Evolutionary conservation across 768 basidiomycete genomes (phyloP), one percentile per base, ranked within the genome.

Genomic region (Leccinum boreale): DNA sequence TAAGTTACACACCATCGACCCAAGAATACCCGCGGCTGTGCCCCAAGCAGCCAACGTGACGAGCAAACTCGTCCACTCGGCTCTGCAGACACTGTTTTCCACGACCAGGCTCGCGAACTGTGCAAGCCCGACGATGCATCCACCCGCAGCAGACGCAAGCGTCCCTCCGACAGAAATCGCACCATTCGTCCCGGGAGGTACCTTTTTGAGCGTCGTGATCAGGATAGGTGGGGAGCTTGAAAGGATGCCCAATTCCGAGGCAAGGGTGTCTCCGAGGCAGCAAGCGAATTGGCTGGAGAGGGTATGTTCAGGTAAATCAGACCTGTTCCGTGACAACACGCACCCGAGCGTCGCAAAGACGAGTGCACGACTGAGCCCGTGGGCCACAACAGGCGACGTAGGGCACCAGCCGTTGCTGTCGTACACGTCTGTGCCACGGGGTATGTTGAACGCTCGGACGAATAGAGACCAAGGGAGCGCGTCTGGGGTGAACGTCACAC

Each of bases 181-280:
- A 3, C 95, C 95, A 65, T 98, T 97, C 10, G 95, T 97, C 3
- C 95, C 95, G 2, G 87, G 86, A 2, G 94, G 94, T 0, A 94
- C 91, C 1, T 74, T 62, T 62, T 79, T 81, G 53, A 88, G 71
- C 4, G 90, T 94, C 5, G 93, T 95, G 63, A 97, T 82, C 33
- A 96, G 82, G 49, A 85, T 68, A 33, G 95, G 91, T 3, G 79
- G 79, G 14, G 81, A 77, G 36, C 68, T 70, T 24, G 93, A 89
- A 45, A 97, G 78, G 61, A 97, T 94, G 33, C 95, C 95, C 23
- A 97, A 81, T 73, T 97, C 95, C 9, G 92, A 95, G 1, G 94
- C 94, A 2, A 98, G 83, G 0, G 94, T 97, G 65, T 97, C 94
- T 5, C 92, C 94, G 9, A 94, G 78, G 68, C 90, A 93, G 71